Evolutionary conservation across 129 eudicot genomes (phyloP).

Genomic region (Lonicera japonica): DNA sequence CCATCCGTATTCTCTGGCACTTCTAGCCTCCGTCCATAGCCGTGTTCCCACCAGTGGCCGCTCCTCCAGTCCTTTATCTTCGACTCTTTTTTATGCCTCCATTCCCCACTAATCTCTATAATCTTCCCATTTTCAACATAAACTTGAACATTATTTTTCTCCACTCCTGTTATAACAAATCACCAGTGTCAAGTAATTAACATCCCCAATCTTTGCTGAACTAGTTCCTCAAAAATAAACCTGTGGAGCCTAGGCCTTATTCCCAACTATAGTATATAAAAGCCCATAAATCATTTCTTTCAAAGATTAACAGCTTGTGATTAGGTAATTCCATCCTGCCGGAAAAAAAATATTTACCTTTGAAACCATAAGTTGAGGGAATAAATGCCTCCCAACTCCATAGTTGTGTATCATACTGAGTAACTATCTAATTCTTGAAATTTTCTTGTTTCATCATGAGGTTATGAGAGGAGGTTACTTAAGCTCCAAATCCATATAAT

Average conservation of each 20-base stretch:
- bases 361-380: not conserved
- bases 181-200: not conserved
- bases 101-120: slow-evolving; percentile 55
- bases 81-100: slow-evolving; percentile 35
- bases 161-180: slow-evolving; percentile 30
- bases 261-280: not conserved
- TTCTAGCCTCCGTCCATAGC: slow-evolving; percentile 61
- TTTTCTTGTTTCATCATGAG: not conserved
- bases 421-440: not conserved
- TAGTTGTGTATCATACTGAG: slow-evolving; percentile 3
- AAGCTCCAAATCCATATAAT: too few relatives aligned
- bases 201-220: not conserved
- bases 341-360: not conserved
- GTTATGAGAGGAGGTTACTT: not conserved
- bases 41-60: slow-evolving; percentile 76
- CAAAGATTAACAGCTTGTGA: not conserved
- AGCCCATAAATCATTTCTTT: not conserved
- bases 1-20: slow-evolving; percentile 55
- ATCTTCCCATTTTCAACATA: slow-evolving; percentile 60
- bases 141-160: slow-evolving; percentile 28
- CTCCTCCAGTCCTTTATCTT: slow-evolving; percentile 50
- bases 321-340: not conserved
- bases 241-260: not conserved
- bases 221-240: not conserved
- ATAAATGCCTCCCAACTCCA: not conserved